Evolutionary conservation across 1,284 basidiomycete genomes (phyloP), one percentile per base, ranked within the genome.

Genomic region (Cryptococcus sp.): DNA sequence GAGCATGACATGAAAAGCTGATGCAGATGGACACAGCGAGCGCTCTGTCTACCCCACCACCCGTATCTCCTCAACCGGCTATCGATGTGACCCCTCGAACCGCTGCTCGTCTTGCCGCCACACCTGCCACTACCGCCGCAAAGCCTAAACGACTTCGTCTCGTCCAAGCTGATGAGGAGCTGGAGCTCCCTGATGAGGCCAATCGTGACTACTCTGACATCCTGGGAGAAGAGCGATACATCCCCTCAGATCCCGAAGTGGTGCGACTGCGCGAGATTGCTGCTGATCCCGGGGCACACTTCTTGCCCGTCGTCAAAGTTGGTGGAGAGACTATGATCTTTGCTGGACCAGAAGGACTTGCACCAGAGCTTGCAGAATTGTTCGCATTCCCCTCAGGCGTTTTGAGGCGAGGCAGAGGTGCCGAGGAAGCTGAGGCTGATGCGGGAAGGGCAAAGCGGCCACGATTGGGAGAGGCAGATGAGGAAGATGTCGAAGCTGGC

Each of bases 221-320:
- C 61, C 79, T 91, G 45, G 85, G 86, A 3, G 84, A 87, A 60
- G 88, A 91, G 60, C 85, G 86, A 51, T 93, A 87, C 74, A 85
- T 96, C 48, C 91, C 92, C 6, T 85, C 87, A 29, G 91, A 92
- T 13, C 81, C 88, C 1, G 83, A 89, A 52, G 85, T 91, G 52
- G 87, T 92, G 83, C 87, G 88, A 22, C 81, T 95, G 10, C 82
- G 89, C 51, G 87, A 89, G 69, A 91, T 95, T 66, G 86, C 89
- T 39, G 85, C 88, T 23, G 91, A 96, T 68, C 93, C 93, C 16
- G 79, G 89, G 2, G 81, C 87, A 3, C 87, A 93, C 73, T 94
- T 95, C 79, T 78, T 94, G 50, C 91, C 93, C 1, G 89, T 86
- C 1, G 80, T 84, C 40, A 87, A 86, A 5, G 80, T 86, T 8